Percentiles rank a stretch among this genome's conserved stretches.
Conservation (phyloP, 495 filamentous ascomycete species). For the Penicillium ochrochloron region DNA sequence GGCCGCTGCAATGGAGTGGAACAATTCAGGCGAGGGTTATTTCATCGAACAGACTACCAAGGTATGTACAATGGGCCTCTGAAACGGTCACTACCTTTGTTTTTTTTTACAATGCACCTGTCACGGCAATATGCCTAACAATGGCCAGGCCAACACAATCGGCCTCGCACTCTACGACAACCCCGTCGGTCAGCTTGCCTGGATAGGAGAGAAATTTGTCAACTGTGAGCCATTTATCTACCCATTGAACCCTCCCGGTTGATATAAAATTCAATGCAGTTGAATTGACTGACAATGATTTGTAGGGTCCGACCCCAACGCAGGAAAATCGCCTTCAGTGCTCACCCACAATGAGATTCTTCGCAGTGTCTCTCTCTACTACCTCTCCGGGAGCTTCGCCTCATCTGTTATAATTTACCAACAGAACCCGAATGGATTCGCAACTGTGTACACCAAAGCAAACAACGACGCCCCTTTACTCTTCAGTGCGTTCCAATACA, state of each 20-base stretch:
- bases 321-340: constrained; percentile 13
- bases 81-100: too few species aligned
- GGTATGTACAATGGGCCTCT: neutral
- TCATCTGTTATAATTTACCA: constrained; percentile 18
- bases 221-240: constrained; percentile 6
- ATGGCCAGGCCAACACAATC: constrained; percentile 40
- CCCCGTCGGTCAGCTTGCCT: constrained; percentile 41
- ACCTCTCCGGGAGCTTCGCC: constrained; percentile 13
- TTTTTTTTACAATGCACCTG: too few species aligned
- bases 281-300: neutral
- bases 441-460: constrained; percentile 12
- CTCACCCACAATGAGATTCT: constrained; percentile 17
- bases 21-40: neutral
- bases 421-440: constrained; percentile 14
- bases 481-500: constrained; percentile 17
- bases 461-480: constrained; percentile 4
- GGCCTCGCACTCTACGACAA: constrained; percentile 44
- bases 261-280: neutral
- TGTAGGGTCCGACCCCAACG: constrained; percentile 10
- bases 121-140: neutral
- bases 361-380: constrained; percentile 18
- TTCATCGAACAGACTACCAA: neutral
- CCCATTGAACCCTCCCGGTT: neutral
- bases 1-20: constrained; percentile 1
- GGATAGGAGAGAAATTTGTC: constrained; percentile 43